phyloP scores from a whole-genome alignment of 306 rosid genomes.

The Corylus heterophylla region DNA sequence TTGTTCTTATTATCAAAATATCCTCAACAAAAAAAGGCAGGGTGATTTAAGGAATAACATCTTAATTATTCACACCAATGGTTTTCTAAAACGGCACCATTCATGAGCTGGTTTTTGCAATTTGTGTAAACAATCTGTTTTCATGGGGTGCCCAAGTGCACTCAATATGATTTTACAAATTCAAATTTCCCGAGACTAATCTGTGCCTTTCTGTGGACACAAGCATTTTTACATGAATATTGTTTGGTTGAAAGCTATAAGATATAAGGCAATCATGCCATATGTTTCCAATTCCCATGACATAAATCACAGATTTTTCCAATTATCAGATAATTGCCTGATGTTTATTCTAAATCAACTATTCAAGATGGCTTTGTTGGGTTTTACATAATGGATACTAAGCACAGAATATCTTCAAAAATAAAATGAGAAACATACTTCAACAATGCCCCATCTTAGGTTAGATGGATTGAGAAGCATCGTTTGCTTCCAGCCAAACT shows the following conservation, averaged over 20 bases:
- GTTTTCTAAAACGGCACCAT: background rate
- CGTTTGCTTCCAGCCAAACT: constrained; percentile 21
- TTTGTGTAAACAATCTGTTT: background rate
- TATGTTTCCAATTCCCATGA: background rate
- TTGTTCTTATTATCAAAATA: background rate
- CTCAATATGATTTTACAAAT: background rate
- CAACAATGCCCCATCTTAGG: background rate
- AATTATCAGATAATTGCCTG: background rate
- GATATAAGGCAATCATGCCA: background rate
- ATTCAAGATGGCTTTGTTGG: background rate
- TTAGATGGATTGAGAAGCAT: constrained; percentile 1
- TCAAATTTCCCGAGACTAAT: background rate
- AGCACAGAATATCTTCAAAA: background rate
- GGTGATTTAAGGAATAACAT: background rate
- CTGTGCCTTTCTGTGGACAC: background rate
- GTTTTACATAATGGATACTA: background rate
- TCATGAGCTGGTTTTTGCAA: background rate
- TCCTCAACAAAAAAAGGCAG: background rate
- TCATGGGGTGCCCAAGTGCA: constrained; percentile 2
- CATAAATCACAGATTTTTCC: background rate
- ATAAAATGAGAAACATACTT: background rate
- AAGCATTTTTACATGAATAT: background rate
- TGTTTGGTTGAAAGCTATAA: background rate
- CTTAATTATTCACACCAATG: background rate
- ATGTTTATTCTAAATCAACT: background rate